These are phyloP conservation scores for Metschnikowia henanensis DNA, from an alignment of 805 yeast species.

Conservation along the genomic window DNA sequence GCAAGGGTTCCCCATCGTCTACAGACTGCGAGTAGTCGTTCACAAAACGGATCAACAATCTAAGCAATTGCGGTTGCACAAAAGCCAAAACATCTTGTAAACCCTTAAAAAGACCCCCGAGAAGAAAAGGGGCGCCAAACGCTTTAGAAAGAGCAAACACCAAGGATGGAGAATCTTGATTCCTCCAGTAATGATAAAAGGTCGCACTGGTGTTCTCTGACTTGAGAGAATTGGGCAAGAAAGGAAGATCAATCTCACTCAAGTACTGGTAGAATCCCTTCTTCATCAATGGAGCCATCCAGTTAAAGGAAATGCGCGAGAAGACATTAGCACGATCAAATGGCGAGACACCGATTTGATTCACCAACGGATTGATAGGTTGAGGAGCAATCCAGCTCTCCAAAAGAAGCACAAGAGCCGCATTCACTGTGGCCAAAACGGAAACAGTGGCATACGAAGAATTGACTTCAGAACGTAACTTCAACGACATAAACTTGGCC, in stretches of 20 bases:
- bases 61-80: conserved; percentile 21
- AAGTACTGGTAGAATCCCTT: conserved; percentile 67
- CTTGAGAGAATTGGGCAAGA: conserved; percentile 66
- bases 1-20: conserved; percentile 45
- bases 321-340: conserved; percentile 50
- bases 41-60: conserved; percentile 37
- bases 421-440: conserved; percentile 36
- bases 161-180: conserved; percentile 55
- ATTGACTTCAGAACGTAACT: conserved; percentile 33
- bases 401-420: conserved; percentile 40
- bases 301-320: conserved; percentile 74
- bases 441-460: conserved; percentile 25
- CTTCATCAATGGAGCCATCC: conserved; percentile 88
- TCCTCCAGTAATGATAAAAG: conserved; percentile 61
- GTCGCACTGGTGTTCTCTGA: conserved; percentile 50
- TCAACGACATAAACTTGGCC: conserved; percentile 43
- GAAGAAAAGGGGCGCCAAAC: conserved; percentile 68
- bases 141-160: conserved; percentile 61
- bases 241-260: conserved; percentile 68
- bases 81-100: conserved; percentile 72
- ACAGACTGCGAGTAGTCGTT: conserved; percentile 39
- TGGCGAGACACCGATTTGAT: conserved; percentile 15
- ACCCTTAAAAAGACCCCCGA: conserved; percentile 73
- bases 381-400: conserved; percentile 43
- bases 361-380: conserved; percentile 13